phyloP scores from a whole-genome alignment of 2,329 filamentous ascomycete species.

The Ambrosiella beaveri region DNA sequence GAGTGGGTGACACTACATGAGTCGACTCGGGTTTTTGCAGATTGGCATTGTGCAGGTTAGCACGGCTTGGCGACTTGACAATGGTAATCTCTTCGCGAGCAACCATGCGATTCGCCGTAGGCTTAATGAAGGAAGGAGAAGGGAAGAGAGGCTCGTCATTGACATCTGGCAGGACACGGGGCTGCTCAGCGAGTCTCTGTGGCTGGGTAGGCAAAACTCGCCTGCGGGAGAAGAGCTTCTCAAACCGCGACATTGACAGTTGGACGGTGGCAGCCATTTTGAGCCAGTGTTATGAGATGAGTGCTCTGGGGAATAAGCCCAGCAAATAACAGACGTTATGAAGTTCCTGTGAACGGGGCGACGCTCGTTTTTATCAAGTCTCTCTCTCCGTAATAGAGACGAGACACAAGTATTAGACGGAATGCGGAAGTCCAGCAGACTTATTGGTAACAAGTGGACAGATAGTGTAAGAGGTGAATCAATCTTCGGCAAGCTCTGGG shows the following conservation, averaged over 20 bases:
- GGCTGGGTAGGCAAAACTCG: constrained; percentile 18
- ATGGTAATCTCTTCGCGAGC: constrained; percentile 32
- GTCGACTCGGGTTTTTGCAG: constrained; percentile 8
- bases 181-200: background rate
- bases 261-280: constrained; percentile 8
- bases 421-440: background rate
- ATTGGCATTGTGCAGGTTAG: constrained; percentile 5
- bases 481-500: constrained; percentile 7
- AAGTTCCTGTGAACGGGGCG: background rate
- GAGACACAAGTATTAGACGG: background rate
- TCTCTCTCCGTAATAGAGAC: background rate
- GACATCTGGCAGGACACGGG: constrained; percentile 13
- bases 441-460: background rate
- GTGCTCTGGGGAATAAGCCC: background rate
- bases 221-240: constrained; percentile 34
- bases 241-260: constrained; percentile 21
- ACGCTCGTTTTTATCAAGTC: background rate
- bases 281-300: background rate
- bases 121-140: constrained; percentile 37
- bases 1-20: constrained; percentile 11
- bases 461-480: constrained; percentile 3
- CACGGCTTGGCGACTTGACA: constrained; percentile 17
- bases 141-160: constrained; percentile 27
- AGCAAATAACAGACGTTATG: background rate
- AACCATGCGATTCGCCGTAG: constrained; percentile 36